phyloP scores from a whole-genome alignment of 148 eudicot species.

The Silene uniflora region DNA sequence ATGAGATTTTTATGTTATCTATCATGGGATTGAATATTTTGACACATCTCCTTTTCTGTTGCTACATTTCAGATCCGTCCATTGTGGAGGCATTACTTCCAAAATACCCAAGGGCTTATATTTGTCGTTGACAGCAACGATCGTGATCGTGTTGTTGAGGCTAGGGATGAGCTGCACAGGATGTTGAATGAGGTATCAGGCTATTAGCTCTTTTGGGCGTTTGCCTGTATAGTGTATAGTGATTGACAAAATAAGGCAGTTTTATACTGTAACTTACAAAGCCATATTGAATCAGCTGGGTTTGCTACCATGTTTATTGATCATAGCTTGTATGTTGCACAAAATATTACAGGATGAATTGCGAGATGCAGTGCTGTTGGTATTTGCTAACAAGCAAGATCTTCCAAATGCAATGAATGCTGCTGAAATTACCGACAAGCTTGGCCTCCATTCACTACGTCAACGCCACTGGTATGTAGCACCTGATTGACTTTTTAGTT shows the following conservation, averaged over 20 bases:
- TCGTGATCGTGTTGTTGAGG: conserved; percentile 38
- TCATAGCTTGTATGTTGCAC: not conserved
- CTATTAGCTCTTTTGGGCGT: not conserved
- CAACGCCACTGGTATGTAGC: conserved; percentile 32
- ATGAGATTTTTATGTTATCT: not conserved
- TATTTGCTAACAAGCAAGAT: conserved; percentile 37
- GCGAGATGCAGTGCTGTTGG: conserved; percentile 36
- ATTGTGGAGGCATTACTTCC: conserved; percentile 41
- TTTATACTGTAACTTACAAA: not conserved
- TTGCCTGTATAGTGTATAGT: not conserved
- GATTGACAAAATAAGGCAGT: not conserved
- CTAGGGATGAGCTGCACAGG: conserved; percentile 35
- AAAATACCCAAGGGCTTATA: conserved; percentile 38
- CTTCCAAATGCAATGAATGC: conserved; percentile 40
- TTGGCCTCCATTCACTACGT: conserved; percentile 39
- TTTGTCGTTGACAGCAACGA: conserved; percentile 38
- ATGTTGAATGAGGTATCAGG: conserved; percentile 32
- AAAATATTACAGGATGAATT: conserved; percentile 23
- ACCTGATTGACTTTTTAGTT: not conserved
- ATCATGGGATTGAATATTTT: not conserved
- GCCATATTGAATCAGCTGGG: not conserved
- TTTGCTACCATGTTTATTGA: not conserved
- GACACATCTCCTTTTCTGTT: not conserved
- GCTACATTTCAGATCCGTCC: conserved; percentile 31
- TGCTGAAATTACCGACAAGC: conserved; percentile 37